Conservation (phyloP, 1,139 yeast species). For the Saccharomycopsis crataegensis region DNA sequence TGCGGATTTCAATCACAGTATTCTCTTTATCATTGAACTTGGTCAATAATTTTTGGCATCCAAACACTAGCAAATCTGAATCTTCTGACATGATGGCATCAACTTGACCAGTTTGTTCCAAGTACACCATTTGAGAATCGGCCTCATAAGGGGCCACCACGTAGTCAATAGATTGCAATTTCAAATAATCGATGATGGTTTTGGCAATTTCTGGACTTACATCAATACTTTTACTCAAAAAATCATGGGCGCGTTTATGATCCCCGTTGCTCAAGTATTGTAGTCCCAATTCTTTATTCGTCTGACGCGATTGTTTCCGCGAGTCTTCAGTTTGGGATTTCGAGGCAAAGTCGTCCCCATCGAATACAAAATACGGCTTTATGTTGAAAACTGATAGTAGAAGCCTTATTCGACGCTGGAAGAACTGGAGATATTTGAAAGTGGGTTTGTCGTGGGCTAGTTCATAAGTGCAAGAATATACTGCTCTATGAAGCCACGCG, state of each 20-base stretch:
- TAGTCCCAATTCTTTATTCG: conserved; percentile 51
- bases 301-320: conserved; percentile 48
- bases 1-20: conserved; percentile 59
- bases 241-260: conserved; percentile 52
- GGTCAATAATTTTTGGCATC: conserved; percentile 69
- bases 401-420: conserved; percentile 57
- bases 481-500: conserved; percentile 92
- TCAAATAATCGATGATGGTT: conserved; percentile 67
- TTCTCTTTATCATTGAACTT: conserved; percentile 71
- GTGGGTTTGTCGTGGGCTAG: conserved; percentile 70
- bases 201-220: conserved; percentile 92
- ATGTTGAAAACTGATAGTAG: conserved; percentile 55
- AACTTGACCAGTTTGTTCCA: conserved; percentile 68
- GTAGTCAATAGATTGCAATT: conserved; percentile 50
- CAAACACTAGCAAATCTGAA: conserved; percentile 86
- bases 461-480: conserved; percentile 78
- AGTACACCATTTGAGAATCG: conserved; percentile 90
- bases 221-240: conserved; percentile 72
- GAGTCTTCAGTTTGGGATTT: conserved; percentile 69
- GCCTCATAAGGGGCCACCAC: conserved; percentile 99
- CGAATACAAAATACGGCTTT: conserved; percentile 85
- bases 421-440: conserved; percentile 51
- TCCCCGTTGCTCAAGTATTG: conserved; percentile 46
- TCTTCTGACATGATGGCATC: conserved; percentile 92
- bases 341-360: conserved; percentile 81